Evolutionary conservation across 1,284 basidiomycete species (phyloP).

Genomic region (Cryptococcus jaspeensis): DNA sequence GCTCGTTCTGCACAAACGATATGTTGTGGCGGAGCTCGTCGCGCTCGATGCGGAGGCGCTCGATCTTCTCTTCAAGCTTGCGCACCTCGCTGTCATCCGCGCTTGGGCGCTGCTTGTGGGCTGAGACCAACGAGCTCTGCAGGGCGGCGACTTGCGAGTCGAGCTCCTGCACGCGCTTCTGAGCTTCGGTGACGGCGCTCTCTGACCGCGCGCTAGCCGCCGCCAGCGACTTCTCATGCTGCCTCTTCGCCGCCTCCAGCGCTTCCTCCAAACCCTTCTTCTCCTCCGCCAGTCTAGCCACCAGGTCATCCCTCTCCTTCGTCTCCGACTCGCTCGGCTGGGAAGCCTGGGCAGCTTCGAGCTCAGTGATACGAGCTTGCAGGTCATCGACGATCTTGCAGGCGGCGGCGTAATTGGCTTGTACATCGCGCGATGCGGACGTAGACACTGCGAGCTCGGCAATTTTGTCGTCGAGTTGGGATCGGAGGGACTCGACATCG

Average conservation of each 20-base stretch:
- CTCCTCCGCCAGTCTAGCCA: constrained; percentile 23
- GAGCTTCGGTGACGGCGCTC: constrained; percentile 17
- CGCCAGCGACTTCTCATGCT: constrained; percentile 16
- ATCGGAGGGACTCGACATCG: constrained; percentile 14
- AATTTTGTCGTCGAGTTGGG: constrained; percentile 22
- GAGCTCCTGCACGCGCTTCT: constrained; percentile 11
- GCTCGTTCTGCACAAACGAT: constrained; percentile 69
- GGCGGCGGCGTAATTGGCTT: constrained; percentile 18
- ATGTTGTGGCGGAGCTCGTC: constrained; percentile 66
- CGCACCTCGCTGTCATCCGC: constrained; percentile 16
- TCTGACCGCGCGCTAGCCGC: constrained; percentile 9
- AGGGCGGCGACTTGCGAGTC: constrained; percentile 12
- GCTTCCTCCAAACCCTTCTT: constrained; percentile 9
- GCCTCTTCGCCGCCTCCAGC: constrained; percentile 5
- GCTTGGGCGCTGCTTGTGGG: neutral
- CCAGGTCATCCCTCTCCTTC: constrained; percentile 20
- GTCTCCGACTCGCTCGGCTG: constrained; percentile 32
- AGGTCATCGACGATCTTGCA: constrained; percentile 17
- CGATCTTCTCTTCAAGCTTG: constrained; percentile 60
- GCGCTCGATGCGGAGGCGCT: constrained; percentile 67
- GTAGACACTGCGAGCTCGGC: constrained; percentile 8
- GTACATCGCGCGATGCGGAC: constrained; percentile 18
- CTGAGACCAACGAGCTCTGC: constrained; percentile 3
- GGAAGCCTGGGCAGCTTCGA: constrained; percentile 24
- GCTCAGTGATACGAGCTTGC: constrained; percentile 17